These are phyloP conservation scores for Globisporangium nagaii DNA, from an alignment of 352 stramenopile species.

Conservation along the genomic window DNA sequence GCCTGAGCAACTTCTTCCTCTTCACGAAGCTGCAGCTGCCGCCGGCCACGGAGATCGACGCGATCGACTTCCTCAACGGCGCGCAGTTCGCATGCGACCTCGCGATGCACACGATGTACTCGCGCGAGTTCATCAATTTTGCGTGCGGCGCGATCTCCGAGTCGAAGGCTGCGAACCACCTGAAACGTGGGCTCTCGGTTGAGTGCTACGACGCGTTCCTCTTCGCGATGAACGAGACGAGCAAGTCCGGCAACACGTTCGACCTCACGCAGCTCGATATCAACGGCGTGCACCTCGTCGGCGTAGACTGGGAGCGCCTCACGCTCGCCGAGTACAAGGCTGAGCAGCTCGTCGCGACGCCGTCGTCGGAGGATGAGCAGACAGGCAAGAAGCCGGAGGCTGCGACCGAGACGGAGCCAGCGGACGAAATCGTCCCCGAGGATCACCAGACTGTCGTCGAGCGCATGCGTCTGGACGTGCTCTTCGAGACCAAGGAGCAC, in stretches of 20 bases:
- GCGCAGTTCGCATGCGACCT: constrained; percentile 43
- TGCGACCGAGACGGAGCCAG: not conserved
- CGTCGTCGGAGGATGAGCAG: constrained; percentile 5
- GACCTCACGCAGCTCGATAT: constrained; percentile 49
- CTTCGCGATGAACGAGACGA: constrained; percentile 49
- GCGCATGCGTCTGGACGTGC: constrained; percentile 32
- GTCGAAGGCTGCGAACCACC: constrained; percentile 16
- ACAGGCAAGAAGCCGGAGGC: constrained; percentile 3
- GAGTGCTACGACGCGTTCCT: constrained; percentile 47
- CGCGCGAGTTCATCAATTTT: constrained; percentile 44
- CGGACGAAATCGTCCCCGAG: constrained; percentile 17
- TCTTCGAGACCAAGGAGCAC: constrained; percentile 30
- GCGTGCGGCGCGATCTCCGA: constrained; percentile 31
- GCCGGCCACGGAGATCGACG: constrained; percentile 41
- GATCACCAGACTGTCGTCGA: constrained; percentile 33
- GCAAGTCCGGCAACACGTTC: constrained; percentile 37
- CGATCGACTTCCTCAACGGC: constrained; percentile 43
- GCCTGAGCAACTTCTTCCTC: constrained; percentile 18
- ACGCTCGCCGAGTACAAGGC: constrained; percentile 36
- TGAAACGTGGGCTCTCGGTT: constrained; percentile 23
- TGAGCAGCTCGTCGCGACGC: constrained; percentile 23
- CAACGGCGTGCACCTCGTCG: constrained; percentile 34
- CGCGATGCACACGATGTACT: constrained; percentile 51
- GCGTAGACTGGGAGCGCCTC: constrained; percentile 42
- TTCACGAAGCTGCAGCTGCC: constrained; percentile 46